phyloP scores from a whole-genome alignment of 768 basidiomycete species.

The Trametes punicea region DNA sequence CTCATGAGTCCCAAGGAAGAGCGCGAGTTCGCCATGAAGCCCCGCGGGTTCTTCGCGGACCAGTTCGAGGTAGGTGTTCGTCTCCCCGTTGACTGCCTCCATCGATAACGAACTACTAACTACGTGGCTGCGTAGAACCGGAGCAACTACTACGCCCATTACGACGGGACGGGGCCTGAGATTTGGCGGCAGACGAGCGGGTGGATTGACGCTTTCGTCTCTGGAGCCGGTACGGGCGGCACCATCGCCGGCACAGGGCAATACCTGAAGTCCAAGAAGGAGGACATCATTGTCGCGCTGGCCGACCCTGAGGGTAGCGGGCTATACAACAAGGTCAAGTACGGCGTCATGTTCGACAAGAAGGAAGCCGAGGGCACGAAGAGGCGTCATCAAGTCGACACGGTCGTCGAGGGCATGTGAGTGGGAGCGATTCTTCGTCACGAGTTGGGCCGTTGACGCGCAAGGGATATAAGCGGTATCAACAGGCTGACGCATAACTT shows the following conservation, averaged over 20 bases:
- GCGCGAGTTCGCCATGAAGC: slow-evolving; percentile 45
- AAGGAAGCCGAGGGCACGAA: slow-evolving; percentile 93
- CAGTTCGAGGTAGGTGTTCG: slow-evolving; percentile 86
- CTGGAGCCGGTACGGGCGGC: slow-evolving; percentile 95
- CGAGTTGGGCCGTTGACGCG: too few species aligned
- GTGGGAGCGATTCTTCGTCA: too few species aligned
- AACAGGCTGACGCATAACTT: slow-evolving; percentile 93
- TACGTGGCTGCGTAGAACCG: slow-evolving; percentile 52
- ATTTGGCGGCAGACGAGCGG: slow-evolving; percentile 93
- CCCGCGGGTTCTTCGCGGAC: slow-evolving; percentile 90
- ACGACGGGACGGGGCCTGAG: slow-evolving; percentile 87
- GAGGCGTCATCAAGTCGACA: slow-evolving; percentile 91
- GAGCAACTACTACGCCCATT: slow-evolving; percentile 90
- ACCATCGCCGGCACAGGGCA: slow-evolving; percentile 85
- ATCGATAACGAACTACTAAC: neutral
- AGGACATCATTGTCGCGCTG: slow-evolving; percentile 65
- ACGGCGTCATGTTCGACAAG: slow-evolving; percentile 93
- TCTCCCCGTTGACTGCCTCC: neutral
- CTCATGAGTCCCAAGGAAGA: slow-evolving; percentile 32
- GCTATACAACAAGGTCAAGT: slow-evolving; percentile 92
- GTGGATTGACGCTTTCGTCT: slow-evolving; percentile 76
- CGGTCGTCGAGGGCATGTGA: slow-evolving; percentile 90
- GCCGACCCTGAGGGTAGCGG: slow-evolving; percentile 95
- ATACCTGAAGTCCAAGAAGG: slow-evolving; percentile 74
- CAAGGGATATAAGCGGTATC: slow-evolving; percentile 91